phyloP scores from a whole-genome alignment of 805 yeast genomes.

The Brettanomyces anomalus region DNA sequence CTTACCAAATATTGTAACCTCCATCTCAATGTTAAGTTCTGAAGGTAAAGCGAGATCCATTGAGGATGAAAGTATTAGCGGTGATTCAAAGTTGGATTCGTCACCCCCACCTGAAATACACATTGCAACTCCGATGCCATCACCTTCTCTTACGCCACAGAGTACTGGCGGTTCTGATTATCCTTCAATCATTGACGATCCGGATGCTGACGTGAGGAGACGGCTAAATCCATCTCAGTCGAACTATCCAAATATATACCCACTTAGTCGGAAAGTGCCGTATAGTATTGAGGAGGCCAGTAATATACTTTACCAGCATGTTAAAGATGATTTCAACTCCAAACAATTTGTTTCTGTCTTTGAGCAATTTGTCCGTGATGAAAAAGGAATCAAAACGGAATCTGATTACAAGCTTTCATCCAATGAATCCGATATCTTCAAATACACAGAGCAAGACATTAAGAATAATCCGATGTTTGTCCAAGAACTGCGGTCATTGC shows the following conservation, averaged over 20 bases:
- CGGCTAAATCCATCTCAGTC: constrained; percentile 26
- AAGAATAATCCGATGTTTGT: constrained; percentile 28
- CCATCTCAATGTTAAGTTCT: constrained; percentile 22
- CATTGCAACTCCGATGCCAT: constrained; percentile 83
- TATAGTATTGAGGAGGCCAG: constrained; percentile 75
- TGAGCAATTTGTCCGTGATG: constrained; percentile 62
- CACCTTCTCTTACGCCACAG: constrained; percentile 58
- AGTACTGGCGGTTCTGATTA: constrained; percentile 18
- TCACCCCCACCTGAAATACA: constrained; percentile 36
- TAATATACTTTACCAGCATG: constrained; percentile 49
- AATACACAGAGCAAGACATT: constrained; percentile 20
- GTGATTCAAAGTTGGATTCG: not conserved
- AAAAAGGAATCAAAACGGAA: constrained; percentile 40
- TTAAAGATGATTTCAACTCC: constrained; percentile 57
- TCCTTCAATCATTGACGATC: constrained; percentile 11
- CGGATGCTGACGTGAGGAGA: constrained; percentile 24
- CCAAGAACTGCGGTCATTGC: constrained; percentile 33
- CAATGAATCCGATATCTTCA: not conserved
- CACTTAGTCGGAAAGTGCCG: constrained; percentile 39
- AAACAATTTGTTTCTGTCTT: constrained; percentile 67
- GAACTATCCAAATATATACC: constrained; percentile 25
- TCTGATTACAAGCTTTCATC: not conserved
- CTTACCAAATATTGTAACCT: constrained; percentile 15
- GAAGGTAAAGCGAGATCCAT: constrained; percentile 22
- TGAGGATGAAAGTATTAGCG: constrained; percentile 1